These are phyloP conservation scores for Aegilops sharonensis DNA, from an alignment of 176 grass and related monocot species.

Conservation along the genomic window DNA sequence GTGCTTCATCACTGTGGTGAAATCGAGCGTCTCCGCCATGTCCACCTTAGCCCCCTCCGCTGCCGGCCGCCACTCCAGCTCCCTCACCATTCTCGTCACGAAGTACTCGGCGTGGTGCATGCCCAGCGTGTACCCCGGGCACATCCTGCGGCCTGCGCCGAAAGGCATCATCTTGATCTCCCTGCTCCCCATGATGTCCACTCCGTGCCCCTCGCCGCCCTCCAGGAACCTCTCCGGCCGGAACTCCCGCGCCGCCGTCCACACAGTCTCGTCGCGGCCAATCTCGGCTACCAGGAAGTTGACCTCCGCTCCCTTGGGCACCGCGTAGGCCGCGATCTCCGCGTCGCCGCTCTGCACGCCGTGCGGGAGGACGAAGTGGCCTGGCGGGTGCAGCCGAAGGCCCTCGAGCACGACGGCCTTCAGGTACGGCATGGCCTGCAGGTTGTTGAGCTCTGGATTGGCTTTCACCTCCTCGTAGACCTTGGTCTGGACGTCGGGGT, in stretches of 20 bases:
- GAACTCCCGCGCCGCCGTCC: conserved; percentile 51
- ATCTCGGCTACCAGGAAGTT: conserved; percentile 5
- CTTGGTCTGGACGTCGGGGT: background rate
- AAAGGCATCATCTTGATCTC: conserved; percentile 81
- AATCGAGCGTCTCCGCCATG: background rate
- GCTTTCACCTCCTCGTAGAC: background rate
- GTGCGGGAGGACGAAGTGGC: background rate
- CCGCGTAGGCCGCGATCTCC: conserved; percentile 25
- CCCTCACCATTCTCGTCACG: background rate
- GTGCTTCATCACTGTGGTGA: background rate
- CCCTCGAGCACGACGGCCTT: background rate
- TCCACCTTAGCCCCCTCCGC: background rate
- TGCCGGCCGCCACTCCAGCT: background rate
- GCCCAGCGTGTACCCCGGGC: conserved; percentile 37
- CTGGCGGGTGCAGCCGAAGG: background rate
- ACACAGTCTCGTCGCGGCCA: conserved; percentile 32
- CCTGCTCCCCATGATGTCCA: conserved; percentile 44
- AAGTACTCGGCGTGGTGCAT: conserved; percentile 48
- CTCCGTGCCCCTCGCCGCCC: conserved; percentile 27
- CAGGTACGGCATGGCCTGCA: background rate
- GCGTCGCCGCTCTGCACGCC: background rate
- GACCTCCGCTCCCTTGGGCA: conserved; percentile 37
- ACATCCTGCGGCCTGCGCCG: conserved; percentile 19
- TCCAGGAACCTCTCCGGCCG: conserved; percentile 54
- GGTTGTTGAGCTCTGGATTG: background rate